Evolutionary conservation across 495 filamentous ascomycete species (phyloP).

Genomic region (Filosporella fistucella): DNA sequence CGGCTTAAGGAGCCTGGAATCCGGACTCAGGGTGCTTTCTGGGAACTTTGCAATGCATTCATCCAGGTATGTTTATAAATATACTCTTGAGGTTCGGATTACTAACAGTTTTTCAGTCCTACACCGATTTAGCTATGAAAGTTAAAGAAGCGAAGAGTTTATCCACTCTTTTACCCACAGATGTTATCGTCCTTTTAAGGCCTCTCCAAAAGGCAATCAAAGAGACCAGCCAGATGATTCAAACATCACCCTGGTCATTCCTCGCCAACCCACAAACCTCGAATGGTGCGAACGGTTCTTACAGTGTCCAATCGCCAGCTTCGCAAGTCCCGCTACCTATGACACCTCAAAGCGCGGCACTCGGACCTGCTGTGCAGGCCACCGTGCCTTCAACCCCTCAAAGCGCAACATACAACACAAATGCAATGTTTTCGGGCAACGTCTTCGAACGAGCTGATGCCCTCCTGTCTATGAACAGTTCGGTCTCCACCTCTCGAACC

Average conservation of each 20-base stretch:
- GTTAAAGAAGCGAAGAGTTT: constrained; percentile 65
- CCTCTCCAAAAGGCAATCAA: constrained; percentile 73
- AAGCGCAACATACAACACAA: constrained; percentile 51
- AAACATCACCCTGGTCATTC: constrained; percentile 70
- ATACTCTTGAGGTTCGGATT: background rate
- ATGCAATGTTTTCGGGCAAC: constrained; percentile 61
- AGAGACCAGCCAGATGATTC: constrained; percentile 68
- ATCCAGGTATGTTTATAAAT: constrained; percentile 41
- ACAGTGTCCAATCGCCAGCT: constrained; percentile 22
- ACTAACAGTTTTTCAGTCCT: constrained; percentile 42
- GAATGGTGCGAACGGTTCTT: constrained; percentile 16
- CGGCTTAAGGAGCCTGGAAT: constrained; percentile 78
- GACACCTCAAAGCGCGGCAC: constrained; percentile 75
- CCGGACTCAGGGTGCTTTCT: constrained; percentile 73
- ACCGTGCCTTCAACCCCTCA: constrained; percentile 79
- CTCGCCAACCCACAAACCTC: constrained; percentile 11
- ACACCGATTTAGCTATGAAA: constrained; percentile 66
- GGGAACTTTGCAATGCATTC: constrained; percentile 74
- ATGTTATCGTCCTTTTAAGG: constrained; percentile 65
- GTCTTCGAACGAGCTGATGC: constrained; percentile 74
- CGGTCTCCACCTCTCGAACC: constrained; percentile 16
- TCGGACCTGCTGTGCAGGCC: constrained; percentile 84
- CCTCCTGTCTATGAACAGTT: constrained; percentile 49
- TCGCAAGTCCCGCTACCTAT: constrained; percentile 40
- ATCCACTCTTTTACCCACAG: constrained; percentile 54